These are phyloP conservation scores for Persicaria maculosa DNA, from an alignment of 148 eudicot species.

Conservation along the genomic window DNA sequence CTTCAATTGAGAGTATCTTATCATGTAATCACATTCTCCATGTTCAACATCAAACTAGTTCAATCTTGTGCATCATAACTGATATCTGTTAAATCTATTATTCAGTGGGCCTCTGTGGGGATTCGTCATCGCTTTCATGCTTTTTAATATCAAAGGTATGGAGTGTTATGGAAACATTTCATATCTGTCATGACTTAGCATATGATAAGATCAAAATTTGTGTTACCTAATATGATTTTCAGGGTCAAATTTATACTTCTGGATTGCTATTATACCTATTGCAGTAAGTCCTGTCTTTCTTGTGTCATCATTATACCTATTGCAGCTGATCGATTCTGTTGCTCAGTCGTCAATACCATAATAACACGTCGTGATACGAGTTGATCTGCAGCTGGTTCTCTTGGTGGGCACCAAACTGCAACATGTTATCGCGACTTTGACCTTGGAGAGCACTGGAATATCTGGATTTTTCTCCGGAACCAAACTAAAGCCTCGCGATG, in stretches of 20 bases:
- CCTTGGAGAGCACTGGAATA: conserved; percentile 79
- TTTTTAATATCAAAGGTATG: conserved; percentile 85
- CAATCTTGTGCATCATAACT: not conserved
- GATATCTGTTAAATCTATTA: conserved; percentile 51
- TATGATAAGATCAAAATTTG: not conserved
- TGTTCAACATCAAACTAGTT: not conserved
- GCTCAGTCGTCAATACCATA: not conserved
- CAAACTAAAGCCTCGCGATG: conserved; percentile 79
- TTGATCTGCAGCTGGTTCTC: conserved; percentile 63
- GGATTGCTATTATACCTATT: conserved; percentile 92
- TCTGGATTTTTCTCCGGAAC: conserved; percentile 51
- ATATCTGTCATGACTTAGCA: not conserved
- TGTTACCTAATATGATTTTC: conserved; percentile 20
- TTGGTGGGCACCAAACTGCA: conserved; percentile 84
- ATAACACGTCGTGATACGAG: not conserved
- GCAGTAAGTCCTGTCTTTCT: conserved; percentile 51
- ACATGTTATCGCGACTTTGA: conserved; percentile 85
- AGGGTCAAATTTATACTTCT: conserved; percentile 96
- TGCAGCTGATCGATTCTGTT: not conserved
- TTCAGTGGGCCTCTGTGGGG: conserved; percentile 97
- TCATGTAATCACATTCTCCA: not conserved
- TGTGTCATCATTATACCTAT: not conserved
- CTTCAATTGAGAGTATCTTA: not conserved
- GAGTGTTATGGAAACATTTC: conserved; percentile 39
- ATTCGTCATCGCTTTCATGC: conserved; percentile 92